Base-by-base conservation (phyloP, 176 grass and related monocot species). In the Areca catechu region DNA sequence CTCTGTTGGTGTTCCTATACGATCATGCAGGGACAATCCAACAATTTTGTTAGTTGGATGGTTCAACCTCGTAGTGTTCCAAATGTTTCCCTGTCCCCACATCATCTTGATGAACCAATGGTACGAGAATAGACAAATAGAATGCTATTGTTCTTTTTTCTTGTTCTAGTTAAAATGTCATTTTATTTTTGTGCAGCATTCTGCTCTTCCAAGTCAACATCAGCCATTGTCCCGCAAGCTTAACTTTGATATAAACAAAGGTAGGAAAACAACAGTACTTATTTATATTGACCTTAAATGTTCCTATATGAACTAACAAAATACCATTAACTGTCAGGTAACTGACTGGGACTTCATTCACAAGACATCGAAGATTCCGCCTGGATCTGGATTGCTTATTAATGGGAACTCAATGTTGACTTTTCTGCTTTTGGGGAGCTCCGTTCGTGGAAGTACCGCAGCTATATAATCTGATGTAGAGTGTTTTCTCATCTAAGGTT, bases 161-260 rank as follows among this genome's bases (percentile, higher is more conserved):
- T 59, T 58, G 34, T 34, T 24, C 1, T 28, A 60, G 15, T 24
- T 55, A 12, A 24, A 61, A 4, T 61, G 27, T 76, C 19, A 5
- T 49, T 22, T 24, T 3, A 48, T 28, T 56, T 19, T 22, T n/a
- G 16, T 3, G 66, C 71, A 76, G 71, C 67, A 67, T 61, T 56
- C 71, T 21, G 66, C 9, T 51, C 3, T 79, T 47, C 56, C 22
- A 29, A 55, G 34, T 29, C 62, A 71, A 22, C 58, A 83, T 20
- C 70, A 73, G 57, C 27, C 62, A 28, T 66, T 65, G 63, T 19
- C 62, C 23, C 53, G 78, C 51, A 76, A 70, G 50, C 53, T 68
- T 52, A 85, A 55, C 22, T 80, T 83, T 69, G 68, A 77, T 19
- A 68, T 80, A 15, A 85, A 85, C 61, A 76, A 74, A 80, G 72